Percentiles rank a stretch among this genome's conserved stretches.
These are phyloP conservation scores for Zygosaccharomyces bisporus DNA, from an alignment of 805 yeast species.

Conservation along the genomic window DNA sequence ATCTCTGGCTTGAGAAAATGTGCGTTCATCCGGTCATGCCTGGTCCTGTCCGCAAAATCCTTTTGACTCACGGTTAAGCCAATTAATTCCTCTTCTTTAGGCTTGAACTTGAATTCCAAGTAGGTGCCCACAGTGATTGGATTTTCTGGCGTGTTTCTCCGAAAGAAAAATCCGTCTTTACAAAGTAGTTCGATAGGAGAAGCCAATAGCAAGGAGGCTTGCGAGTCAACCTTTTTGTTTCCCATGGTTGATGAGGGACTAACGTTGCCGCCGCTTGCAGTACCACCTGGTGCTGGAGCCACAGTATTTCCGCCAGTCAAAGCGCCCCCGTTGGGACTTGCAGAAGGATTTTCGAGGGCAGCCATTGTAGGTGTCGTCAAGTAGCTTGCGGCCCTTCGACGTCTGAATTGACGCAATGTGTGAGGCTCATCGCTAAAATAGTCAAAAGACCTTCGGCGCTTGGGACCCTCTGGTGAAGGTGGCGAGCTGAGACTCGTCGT, in stretches of 20 bases:
- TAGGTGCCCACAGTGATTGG: slow-evolving; percentile 35
- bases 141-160: slow-evolving; percentile 23
- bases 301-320: background rate
- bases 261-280: slow-evolving; percentile 9
- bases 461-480: slow-evolving; percentile 1
- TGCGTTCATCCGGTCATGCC: slow-evolving; percentile 31
- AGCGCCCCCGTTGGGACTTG: background rate
- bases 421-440: slow-evolving; percentile 14
- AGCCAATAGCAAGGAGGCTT: slow-evolving; percentile 22
- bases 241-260: background rate
- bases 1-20: slow-evolving; percentile 30
- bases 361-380: slow-evolving; percentile 1
- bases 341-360: slow-evolving; percentile 4
- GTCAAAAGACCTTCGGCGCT: slow-evolving; percentile 5
- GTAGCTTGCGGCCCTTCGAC: slow-evolving; percentile 12
- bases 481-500: slow-evolving; percentile 9
- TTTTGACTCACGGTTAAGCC: slow-evolving; percentile 20
- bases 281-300: slow-evolving; percentile 6
- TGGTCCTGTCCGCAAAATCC: slow-evolving; percentile 20
- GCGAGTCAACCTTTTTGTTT: slow-evolving; percentile 10
- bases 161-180: slow-evolving; percentile 33
- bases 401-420: slow-evolving; percentile 10
- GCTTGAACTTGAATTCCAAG: slow-evolving; percentile 31
- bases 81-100: slow-evolving; percentile 31
- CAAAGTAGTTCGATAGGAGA: slow-evolving; percentile 34